Evolutionary conservation across 2,329 filamentous ascomycete species (phyloP), one percentile per base, ranked within the genome.

Genomic region (Talaromyces sp.): DNA sequence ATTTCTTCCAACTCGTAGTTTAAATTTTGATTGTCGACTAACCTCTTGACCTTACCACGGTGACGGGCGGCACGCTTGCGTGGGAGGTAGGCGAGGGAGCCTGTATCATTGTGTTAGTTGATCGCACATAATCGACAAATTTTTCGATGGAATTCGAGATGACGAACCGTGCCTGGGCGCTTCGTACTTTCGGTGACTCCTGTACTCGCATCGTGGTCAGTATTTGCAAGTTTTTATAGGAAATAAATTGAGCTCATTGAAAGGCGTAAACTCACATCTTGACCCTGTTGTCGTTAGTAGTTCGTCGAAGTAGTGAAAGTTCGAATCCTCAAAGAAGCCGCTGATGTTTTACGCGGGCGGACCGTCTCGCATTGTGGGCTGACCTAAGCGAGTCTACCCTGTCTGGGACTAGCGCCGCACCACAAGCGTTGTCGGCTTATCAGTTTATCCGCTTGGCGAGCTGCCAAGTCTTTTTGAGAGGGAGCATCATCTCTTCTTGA

Each of bases 31-130:
- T 7, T 31, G n/a, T n/a, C 39, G 64, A 87, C 88, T 88, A 86
- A 96, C 93, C 90, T 93, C 92, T 97, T 97, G 82, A 97, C 94
- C 88, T 96, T 96, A 82, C 94, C 94, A 77, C 94, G 87, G 85
- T 98, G 93, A 78, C 93, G 88, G 82, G 93, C 87, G 78, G 93
- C 92, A 80, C 94, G 90, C 92, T 97, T 97, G 80, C 91, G 85
- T 72, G 91, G 91, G 78, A 95, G 83, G 84, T 88, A 94, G 75
- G 90, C 91, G 82, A 98, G 86, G 80, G 91, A 93, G 81, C 81
- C 81, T 82, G 74, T 70, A 67, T 50, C 27, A 67, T 73, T 74
- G 69, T 75, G 75, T 76, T 75, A 68, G 70, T 66, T 66, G 65
- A 69, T 72, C 69, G 73, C 71, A 73, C 71, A 73, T 31, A 69